Evolutionary conservation across 2,329 filamentous ascomycete genomes (phyloP), one percentile per base, ranked within the genome.

Genomic region (Grosmannia huntii): DNA sequence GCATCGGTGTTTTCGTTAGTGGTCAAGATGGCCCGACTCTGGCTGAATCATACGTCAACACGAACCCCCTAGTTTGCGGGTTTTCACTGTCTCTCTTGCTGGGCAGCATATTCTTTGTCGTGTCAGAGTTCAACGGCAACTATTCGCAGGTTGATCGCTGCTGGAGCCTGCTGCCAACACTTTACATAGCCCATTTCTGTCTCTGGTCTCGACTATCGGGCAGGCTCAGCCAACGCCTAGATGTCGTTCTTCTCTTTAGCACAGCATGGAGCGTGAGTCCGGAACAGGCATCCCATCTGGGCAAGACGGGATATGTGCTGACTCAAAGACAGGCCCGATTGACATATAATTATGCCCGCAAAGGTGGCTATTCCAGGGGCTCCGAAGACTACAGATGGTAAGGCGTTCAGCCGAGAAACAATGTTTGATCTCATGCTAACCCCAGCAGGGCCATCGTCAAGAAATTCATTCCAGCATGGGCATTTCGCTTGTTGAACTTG

Each of bases 301-400:
- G 9, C 51, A 31, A 28, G 33, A 41, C 31, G 11, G 31, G 31
- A 33, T 10, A 33, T 10, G 9, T 19, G 21, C 33, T 51, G 21
- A 51, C 66, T 68, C 53, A 71, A 61, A 16, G 50, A 19, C 60
- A 90, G 88, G 69, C 75, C 59, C 87, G 94, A 12, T 75, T 99
- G 71, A 97, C 92, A 3, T 97, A 82, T 77, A 99, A 99, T 73
- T 99, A 96, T 74, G 96, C 88, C 85, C 86, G 94, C 60, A 95
- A 89, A 70, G 94, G 94, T 46, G 94, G 94, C 27, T 99, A 99
- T 70, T 75, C 79, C 19, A 77, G 91, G 62, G 92, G 94, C 44
- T 91, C 87, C 19, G 92, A 99, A 72, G 94, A 99, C 71, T 99
- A 99, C 71, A 82, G 94, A 73, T 99, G 94, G 84, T 78, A 65